Evolutionary conservation across 352 stramenopile species (phyloP), one percentile per base, ranked within the genome.

Genomic region (Globisporangium irregulare): DNA sequence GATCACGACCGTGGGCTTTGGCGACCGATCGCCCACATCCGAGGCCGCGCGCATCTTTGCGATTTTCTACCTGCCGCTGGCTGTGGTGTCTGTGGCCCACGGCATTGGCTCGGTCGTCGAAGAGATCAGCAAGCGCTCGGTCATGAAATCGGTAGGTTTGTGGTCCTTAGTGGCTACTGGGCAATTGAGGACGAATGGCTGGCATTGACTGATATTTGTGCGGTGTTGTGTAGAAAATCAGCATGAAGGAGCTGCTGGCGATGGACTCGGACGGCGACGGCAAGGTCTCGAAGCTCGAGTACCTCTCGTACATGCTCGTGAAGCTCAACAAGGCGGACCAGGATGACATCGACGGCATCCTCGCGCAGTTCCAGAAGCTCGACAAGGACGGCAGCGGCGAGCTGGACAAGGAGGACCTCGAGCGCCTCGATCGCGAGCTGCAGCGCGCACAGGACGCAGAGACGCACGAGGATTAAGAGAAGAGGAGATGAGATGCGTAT

Each of bases 1-100:
- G 0, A 77, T 98, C 38, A 98, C 93, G 18, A 97, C 87, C 7
- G 80, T 96, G 6, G 91, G 90, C 29, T 97, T 95, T 72, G 89
- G 86, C 3, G 91, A 97, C 72, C 66, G 92, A 15, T 82, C 71
- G 4, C 87, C 92, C n/a, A 85, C 78, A 43, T 88, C 75, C 7
- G 18, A 84, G 43, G 66, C 48, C 15, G 83, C 78, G 0, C 82
- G 85, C 59, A 73, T 97, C 48, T 97, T 91, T 64, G 82, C 85
- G 50, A 92, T 98, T 36, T 82, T 98, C 34, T 97, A 96, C 62
- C 59, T 92, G 8, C 80, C 82, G 7, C 62, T 89, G n/a, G 75
- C 81, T 3, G 84, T 92, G 15, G 76, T 90, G 25, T 85, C 81
- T 7, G 81, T 93, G 10, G 84, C 81, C 3, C 82, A 90, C 32